Conservation (phyloP, 2,329 filamentous ascomycete genomes). For the Helicocarpus griseus region DNA sequence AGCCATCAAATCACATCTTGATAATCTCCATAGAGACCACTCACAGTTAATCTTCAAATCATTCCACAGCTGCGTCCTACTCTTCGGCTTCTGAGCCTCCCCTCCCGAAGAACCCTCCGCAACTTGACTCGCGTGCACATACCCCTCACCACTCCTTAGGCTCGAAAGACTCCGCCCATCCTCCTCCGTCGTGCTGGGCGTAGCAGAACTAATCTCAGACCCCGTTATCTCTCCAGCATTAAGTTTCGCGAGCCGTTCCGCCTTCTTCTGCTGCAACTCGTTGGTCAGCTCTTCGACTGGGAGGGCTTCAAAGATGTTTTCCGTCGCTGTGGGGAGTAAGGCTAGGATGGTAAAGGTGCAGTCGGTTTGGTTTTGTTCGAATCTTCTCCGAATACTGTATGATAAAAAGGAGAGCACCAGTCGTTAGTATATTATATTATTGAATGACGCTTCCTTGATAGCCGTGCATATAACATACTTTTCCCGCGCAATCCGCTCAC, state of each 20-base stretch:
- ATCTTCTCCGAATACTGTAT: conserved; percentile 75
- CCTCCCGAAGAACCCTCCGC: conserved; percentile 46
- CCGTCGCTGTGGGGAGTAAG: conserved; percentile 79
- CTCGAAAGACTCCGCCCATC: conserved; percentile 69
- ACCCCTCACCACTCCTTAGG: conserved; percentile 73
- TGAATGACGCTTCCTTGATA: background rate
- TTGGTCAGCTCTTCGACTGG: conserved; percentile 89
- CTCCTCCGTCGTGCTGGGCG: conserved; percentile 65
- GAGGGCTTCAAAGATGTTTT: conserved; percentile 77
- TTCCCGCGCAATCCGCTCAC: conserved; percentile 89
- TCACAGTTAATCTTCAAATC: conserved; percentile 91
- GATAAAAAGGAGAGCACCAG: conserved; percentile 3
- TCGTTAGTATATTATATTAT: background rate
- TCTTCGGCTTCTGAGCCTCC: conserved; percentile 47
- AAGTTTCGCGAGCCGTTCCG: conserved; percentile 55
- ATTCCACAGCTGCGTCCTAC: conserved; percentile 91
- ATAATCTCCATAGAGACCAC: conserved; percentile 28
- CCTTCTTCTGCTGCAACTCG: conserved; percentile 90
- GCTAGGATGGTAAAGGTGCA: conserved; percentile 98
- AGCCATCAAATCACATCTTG: conserved; percentile 4
- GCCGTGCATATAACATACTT: conserved; percentile 60
- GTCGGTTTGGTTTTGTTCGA: conserved; percentile 98
- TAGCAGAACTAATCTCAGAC: conserved; percentile 47
- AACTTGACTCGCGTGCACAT: conserved; percentile 71
- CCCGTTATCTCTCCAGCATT: conserved; percentile 44